A percentile compares a stretch with the other conserved stretches of the same genome.
Evolutionary conservation across 1,284 basidiomycete species (phyloP).

Genomic region (Gomphus bonarii): DNA sequence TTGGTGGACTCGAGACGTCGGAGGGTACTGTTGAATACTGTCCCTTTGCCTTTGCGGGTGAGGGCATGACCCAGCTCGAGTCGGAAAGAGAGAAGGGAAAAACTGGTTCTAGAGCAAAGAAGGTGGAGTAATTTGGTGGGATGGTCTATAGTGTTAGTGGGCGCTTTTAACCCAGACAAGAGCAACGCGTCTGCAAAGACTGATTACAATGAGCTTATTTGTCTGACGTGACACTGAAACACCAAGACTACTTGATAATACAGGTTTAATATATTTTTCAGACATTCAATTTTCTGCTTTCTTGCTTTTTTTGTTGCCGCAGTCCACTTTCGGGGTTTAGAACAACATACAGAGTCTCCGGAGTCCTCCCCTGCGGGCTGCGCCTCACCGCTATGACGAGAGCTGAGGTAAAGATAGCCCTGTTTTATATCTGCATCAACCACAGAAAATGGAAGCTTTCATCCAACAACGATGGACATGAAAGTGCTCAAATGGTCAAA

Average conservation of each 20-base stretch:
- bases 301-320: background rate
- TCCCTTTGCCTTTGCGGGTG: conserved; percentile 5
- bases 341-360: background rate
- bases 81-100: background rate
- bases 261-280: background rate
- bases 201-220: background rate
- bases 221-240: no score
- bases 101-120: background rate
- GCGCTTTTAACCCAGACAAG: background rate
- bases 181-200: background rate
- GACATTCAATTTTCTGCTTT: background rate
- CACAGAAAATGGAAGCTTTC: background rate
- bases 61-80: conserved; percentile 4
- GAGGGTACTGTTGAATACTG: conserved; percentile 7
- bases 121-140: background rate
- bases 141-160: background rate
- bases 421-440: background rate
- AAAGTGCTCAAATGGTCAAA: background rate
- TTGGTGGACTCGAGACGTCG: conserved; percentile 3
- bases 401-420: background rate
- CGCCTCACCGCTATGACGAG: background rate
- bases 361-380: background rate
- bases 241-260: no score
- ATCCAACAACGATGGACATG: background rate
- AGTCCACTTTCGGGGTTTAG: background rate